Conservation (phyloP, 495 filamentous ascomycete species). For the Talaromyces adpressus region DNA sequence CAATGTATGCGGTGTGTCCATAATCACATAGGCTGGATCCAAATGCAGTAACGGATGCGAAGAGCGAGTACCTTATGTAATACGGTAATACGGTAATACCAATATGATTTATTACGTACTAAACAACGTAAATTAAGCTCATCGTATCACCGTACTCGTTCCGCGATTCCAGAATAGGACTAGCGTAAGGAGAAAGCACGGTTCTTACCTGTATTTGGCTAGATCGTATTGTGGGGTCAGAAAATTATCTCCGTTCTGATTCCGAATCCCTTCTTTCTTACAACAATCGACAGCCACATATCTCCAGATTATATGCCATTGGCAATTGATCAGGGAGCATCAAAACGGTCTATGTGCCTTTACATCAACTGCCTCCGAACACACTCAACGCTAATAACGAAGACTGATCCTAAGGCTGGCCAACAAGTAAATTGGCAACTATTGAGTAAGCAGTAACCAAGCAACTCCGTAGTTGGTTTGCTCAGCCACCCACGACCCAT, state of each 20-base stretch:
- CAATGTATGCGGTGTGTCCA: too few relatives aligned
- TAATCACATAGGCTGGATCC: too few relatives aligned
- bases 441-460: too few relatives aligned
- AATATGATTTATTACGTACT: not conserved
- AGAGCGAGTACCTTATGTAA: too few relatives aligned
- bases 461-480: not conserved
- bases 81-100: not conserved
- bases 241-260: not conserved
- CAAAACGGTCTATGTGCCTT: not conserved
- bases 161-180: not conserved
- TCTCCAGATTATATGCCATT: not conserved
- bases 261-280: not conserved
- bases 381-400: not conserved
- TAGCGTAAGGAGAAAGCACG: not conserved
- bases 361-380: not conserved
- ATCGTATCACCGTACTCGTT: not conserved
- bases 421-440: not conserved
- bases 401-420: not conserved
- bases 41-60: too few relatives aligned
- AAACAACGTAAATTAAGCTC: not conserved
- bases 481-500: not conserved
- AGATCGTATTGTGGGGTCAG: not conserved
- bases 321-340: not conserved
- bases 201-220: not conserved
- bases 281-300: too few relatives aligned